Evolutionary conservation across 306 rosid species (phyloP), one percentile per base, ranked within the genome.

Genomic region (Citrullus colocynthis): DNA sequence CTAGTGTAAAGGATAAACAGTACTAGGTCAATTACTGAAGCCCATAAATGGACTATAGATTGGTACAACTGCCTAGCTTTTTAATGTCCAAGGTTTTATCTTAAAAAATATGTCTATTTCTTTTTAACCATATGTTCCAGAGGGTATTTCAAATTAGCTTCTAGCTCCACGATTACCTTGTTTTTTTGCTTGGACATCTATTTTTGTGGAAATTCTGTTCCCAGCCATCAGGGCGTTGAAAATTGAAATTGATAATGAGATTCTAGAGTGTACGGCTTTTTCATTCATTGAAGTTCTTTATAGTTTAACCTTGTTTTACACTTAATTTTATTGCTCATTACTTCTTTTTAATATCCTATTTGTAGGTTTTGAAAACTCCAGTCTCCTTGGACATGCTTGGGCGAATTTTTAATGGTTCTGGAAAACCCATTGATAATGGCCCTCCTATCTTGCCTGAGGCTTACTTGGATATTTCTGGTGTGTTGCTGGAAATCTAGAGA

Each of bases 371-470:
- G 84, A 96, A 96, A 85, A 96, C 99, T 85, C 99, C 99, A 6
- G 99, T 96, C 83, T 96, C 99, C 20, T 57, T 85, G 89, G 99
- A 96, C 86, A 96, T 96, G 99, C 98, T 96, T 78, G 99, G 98
- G 44, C 93, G 99, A 57, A 91, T 96, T 82, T 96, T 96, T 82
- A 96, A 96, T 87, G 99, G 99, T 81, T 96, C 99, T 79, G 99
- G 99, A 85, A 96, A 89, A 84, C 99, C 99, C 62, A 96, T 96
- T 79, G 99, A 96, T 81, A 96, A 96, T 60, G 99, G 99, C 56
- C 99, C 99, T 21, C 97, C 99, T 12, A 96, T 96, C 61, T 90
- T 96, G 83, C 99, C 99, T 1, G 99, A 96, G 89, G 99, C 99
- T 37, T 96, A 96, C 90, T 85, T 96, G 88, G 99, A 96, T 81